phyloP scores from a whole-genome alignment of 352 stramenopile genomes.

The Thalassiosira hispida region DNA sequence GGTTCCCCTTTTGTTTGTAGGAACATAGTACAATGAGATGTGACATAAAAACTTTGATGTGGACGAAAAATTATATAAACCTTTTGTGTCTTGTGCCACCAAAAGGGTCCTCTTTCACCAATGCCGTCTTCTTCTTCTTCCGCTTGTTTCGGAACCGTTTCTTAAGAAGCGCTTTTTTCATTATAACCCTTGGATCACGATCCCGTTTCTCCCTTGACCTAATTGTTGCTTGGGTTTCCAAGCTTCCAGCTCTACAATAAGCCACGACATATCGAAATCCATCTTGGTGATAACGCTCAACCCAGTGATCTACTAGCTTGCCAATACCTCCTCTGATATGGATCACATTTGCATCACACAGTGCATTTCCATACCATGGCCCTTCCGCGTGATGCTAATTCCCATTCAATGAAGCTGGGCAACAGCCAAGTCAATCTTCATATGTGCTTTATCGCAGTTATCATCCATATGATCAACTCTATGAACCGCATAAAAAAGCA shows the following conservation, averaged over 20 bases:
- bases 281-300: conserved; percentile 4
- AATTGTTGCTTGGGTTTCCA: not conserved
- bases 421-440: not conserved
- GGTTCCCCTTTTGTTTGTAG: too few relatives aligned
- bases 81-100: too few relatives aligned
- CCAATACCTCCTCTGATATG: not conserved
- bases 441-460: not conserved
- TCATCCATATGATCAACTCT: not conserved
- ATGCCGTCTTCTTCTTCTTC: too few relatives aligned
- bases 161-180: too few relatives aligned
- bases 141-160: too few relatives aligned
- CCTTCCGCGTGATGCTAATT: conserved; percentile 1
- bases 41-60: too few relatives aligned
- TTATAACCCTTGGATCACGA: too few relatives aligned
- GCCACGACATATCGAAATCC: not conserved
- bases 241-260: not conserved
- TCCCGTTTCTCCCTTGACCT: not conserved
- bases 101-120: too few relatives aligned
- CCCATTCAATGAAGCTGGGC: not conserved
- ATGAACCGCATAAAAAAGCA: not conserved
- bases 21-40: too few relatives aligned
- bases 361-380: not conserved
- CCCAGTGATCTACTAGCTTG: not conserved
- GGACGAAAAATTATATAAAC: too few relatives aligned
- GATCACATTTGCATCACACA: not conserved